These are phyloP conservation scores for Hyaloscypha hepaticicola DNA, from an alignment of 495 filamentous ascomycete species.

Conservation along the genomic window DNA sequence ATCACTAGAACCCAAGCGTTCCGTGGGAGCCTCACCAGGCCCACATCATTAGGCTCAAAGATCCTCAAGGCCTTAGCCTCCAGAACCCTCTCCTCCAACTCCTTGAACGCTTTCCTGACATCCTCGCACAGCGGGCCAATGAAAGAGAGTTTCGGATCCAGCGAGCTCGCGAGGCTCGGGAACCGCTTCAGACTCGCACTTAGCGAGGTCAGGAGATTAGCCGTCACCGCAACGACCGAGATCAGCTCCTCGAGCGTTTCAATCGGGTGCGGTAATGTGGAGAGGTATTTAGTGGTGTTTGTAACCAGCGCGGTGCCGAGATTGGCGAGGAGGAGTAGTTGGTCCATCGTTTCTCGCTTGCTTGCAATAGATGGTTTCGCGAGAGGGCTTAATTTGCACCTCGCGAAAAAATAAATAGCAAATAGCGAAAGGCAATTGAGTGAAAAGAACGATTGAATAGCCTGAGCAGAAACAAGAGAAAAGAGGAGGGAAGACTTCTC, in stretches of 20 bases:
- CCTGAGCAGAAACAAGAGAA: neutral
- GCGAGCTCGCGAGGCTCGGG: neutral
- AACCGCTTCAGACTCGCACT: conserved; percentile 2
- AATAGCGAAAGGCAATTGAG: neutral
- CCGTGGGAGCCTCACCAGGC: conserved; percentile 12
- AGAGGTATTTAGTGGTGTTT: conserved; percentile 15
- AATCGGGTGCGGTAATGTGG: conserved; percentile 24
- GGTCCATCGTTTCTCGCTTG: neutral
- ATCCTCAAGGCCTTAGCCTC: conserved; percentile 8
- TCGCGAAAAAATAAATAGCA: too few species aligned
- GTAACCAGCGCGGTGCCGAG: conserved; percentile 5
- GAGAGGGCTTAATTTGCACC: too few species aligned
- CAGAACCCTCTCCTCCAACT: conserved; percentile 6
- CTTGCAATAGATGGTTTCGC: too few species aligned
- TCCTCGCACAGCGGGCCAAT: conserved; percentile 18
- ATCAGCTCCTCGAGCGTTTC: conserved; percentile 18
- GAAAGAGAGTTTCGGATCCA: conserved; percentile 5
- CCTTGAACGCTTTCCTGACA: neutral
- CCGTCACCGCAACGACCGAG: conserved; percentile 12
- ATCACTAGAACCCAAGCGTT: conserved; percentile 13
- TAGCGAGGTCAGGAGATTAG: conserved; percentile 9
- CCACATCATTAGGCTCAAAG: conserved; percentile 22
- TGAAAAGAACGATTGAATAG: neutral
- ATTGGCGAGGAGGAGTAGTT: conserved; percentile 3
- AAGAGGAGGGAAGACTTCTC: neutral